phyloP scores from a whole-genome alignment of 495 filamentous ascomycete species.

The Tetracladium setigerum region DNA sequence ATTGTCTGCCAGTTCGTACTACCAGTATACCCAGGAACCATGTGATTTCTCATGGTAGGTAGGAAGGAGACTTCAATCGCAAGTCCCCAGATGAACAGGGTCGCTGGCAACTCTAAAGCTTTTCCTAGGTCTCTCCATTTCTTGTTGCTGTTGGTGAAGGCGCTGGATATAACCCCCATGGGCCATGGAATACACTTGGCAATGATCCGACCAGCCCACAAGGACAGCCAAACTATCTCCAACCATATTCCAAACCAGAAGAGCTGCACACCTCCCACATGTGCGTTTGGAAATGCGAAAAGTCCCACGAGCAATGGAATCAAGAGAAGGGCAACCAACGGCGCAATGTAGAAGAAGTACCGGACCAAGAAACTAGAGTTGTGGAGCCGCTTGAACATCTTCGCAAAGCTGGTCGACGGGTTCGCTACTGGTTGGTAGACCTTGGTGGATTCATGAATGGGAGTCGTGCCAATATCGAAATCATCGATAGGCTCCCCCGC shows the following conservation, averaged over 20 bases:
- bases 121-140: conserved; percentile 91
- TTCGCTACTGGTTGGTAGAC: conserved; percentile 62
- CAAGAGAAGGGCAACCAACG: conserved; percentile 63
- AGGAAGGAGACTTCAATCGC: conserved; percentile 67
- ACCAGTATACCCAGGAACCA: conserved; percentile 45
- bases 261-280: conserved; percentile 67
- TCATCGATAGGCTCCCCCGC: conserved; percentile 64
- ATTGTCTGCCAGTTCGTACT: conserved; percentile 63
- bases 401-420: conserved; percentile 51
- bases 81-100: conserved; percentile 90
- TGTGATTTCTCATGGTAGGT: conserved; percentile 70
- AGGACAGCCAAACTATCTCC: conserved; percentile 83
- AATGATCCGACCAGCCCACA: conserved; percentile 78
- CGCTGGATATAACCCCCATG: conserved; percentile 58
- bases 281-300: conserved; percentile 54
- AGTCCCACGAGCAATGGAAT: conserved; percentile 76
- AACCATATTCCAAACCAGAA: conserved; percentile 95
- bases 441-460: conserved; percentile 61
- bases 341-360: conserved; percentile 82
- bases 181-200: conserved; percentile 65
- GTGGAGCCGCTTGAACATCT: conserved; percentile 56
- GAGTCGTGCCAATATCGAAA: conserved; percentile 71
- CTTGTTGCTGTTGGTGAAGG: conserved; percentile 75
- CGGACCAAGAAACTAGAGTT: conserved; percentile 64
- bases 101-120: conserved; percentile 77